These are phyloP conservation scores for Lithohypha guttulata DNA, from an alignment of 2,329 filamentous ascomycete species.

Conservation along the genomic window DNA sequence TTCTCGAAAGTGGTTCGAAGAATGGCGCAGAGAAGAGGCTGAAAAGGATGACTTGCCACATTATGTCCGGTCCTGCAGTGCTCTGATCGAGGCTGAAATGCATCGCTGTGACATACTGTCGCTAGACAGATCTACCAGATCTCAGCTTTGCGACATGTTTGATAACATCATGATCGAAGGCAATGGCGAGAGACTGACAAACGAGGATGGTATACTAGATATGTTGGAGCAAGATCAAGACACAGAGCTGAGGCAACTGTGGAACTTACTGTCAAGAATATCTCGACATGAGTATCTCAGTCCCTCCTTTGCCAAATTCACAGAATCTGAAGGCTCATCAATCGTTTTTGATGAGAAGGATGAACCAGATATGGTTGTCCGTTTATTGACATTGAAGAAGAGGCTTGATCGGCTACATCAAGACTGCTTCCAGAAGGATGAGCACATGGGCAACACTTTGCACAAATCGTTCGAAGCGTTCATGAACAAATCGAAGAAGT, in stretches of 20 bases:
- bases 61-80: conserved; percentile 62
- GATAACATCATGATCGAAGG: conserved; percentile 61
- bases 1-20: conserved; percentile 57
- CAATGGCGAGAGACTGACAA: conserved; percentile 56
- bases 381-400: conserved; percentile 69
- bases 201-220: conserved; percentile 56
- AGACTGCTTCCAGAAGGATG: conserved; percentile 64
- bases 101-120: conserved; percentile 68
- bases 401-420: conserved; percentile 67
- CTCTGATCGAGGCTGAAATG: conserved; percentile 61
- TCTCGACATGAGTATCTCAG: conserved; percentile 60
- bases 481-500: conserved; percentile 77
- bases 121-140: conserved; percentile 72
- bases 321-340: conserved; percentile 58
- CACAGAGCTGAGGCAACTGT: conserved; percentile 62
- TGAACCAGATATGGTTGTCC: conserved; percentile 74
- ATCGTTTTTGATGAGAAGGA: conserved; percentile 74
- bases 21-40: conserved; percentile 59
- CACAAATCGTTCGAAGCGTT: conserved; percentile 79
- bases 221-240: conserved; percentile 63
- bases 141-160: conserved; percentile 60
- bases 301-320: conserved; percentile 66
- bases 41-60: conserved; percentile 52
- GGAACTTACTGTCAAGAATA: conserved; percentile 63
- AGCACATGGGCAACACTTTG: conserved; percentile 65